Evolutionary conservation across 768 basidiomycete species (phyloP).

Genomic region (Kwoniella heveanensis): DNA sequence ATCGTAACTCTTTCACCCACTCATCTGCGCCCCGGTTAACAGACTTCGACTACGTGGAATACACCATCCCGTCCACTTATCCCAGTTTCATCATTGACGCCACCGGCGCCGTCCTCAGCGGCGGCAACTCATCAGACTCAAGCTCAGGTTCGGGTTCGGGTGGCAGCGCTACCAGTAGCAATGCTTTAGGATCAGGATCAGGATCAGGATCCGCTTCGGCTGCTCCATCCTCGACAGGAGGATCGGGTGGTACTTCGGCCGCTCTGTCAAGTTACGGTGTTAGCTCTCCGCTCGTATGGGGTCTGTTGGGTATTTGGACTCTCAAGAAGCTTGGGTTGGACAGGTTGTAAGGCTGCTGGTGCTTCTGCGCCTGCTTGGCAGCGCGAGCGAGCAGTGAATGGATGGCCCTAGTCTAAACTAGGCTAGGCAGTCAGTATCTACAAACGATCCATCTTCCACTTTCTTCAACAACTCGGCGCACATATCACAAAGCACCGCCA

Average conservation of each 20-base stretch:
- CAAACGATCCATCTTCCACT: too few relatives aligned
- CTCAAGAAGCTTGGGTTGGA: constrained; percentile 5
- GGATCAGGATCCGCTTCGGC: background rate
- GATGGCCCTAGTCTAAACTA: too few relatives aligned
- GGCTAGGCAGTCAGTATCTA: too few relatives aligned
- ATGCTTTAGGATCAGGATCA: background rate
- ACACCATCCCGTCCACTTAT: constrained; percentile 31
- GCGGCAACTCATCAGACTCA: constrained; percentile 1
- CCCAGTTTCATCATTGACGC: constrained; percentile 19
- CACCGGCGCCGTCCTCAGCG: constrained; percentile 16
- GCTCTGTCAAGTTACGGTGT: background rate
- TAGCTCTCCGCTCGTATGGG: background rate
- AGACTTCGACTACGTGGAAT: constrained; percentile 41
- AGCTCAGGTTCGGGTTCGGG: background rate
- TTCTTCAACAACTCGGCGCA: too few relatives aligned
- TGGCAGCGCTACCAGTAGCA: background rate
- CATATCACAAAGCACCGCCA: too few relatives aligned
- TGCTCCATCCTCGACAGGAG: background rate
- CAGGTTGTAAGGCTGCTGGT: background rate
- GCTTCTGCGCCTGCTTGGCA: too few relatives aligned
- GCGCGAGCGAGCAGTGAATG: too few relatives aligned
- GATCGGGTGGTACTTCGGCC: background rate
- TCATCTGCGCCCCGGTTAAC: background rate
- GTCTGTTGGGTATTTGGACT: constrained; percentile 14
- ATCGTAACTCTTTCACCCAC: background rate